Evolutionary conservation across 345 rosid genomes (phyloP).

Genomic region (Brassica incana): DNA sequence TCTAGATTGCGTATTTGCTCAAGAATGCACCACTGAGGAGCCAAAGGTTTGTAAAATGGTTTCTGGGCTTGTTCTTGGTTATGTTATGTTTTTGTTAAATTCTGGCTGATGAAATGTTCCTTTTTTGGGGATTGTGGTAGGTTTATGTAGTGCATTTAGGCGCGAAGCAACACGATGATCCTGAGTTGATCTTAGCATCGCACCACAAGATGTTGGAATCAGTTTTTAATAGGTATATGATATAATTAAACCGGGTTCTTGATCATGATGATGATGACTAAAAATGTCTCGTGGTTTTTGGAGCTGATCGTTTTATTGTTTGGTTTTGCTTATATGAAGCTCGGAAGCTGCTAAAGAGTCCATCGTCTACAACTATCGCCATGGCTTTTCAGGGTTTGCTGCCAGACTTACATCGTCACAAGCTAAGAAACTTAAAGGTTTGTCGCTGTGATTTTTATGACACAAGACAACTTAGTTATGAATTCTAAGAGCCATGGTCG

Average conservation of each 20-base stretch:
- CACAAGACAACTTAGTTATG: not conserved
- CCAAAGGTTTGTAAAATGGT: constrained; percentile 14
- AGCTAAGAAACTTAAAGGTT: constrained; percentile 50
- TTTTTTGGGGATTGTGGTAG: not conserved
- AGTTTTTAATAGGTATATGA: constrained; percentile 46
- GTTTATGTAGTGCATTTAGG: constrained; percentile 47
- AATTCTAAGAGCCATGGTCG: not conserved
- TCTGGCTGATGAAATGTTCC: not conserved
- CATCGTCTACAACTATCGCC: constrained; percentile 49
- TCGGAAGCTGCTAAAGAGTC: constrained; percentile 49
- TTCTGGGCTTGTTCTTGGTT: not conserved
- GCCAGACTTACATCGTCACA: constrained; percentile 54
- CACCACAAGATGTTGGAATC: constrained; percentile 44
- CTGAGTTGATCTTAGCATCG: constrained; percentile 31
- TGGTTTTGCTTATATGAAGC: constrained; percentile 31
- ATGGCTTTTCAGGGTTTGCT: constrained; percentile 65
- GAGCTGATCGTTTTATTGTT: not conserved
- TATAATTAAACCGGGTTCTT: not conserved
- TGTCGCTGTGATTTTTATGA: not conserved
- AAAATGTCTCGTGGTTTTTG: not conserved
- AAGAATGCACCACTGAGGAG: constrained; percentile 20
- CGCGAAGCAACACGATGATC: constrained; percentile 46
- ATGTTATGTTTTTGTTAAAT: not conserved
- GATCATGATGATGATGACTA: not conserved
- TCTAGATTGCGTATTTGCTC: constrained; percentile 12